These are phyloP conservation scores for Plantago elongata DNA, from an alignment of 257 asterid species.

Conservation along the genomic window DNA sequence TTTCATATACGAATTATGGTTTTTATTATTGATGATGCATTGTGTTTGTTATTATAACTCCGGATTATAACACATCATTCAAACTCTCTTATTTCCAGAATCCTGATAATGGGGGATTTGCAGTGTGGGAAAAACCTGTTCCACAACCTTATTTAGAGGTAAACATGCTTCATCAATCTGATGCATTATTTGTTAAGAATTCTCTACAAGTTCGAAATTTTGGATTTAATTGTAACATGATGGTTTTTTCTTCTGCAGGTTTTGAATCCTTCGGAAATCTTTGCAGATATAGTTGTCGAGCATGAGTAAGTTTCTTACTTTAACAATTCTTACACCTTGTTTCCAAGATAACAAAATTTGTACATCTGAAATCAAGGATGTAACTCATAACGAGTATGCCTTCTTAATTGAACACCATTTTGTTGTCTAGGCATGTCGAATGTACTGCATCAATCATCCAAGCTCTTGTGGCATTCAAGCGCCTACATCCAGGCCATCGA, in stretches of 20 bases:
- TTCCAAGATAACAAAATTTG: neutral
- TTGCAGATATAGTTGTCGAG: conserved; percentile 74
- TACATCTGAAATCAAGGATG: neutral
- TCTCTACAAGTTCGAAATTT: no score
- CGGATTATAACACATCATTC: no score
- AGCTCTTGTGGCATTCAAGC: conserved; percentile 50
- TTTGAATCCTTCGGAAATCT: conserved; percentile 73
- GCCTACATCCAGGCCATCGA: conserved; percentile 59
- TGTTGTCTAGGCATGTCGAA: conserved; percentile 52
- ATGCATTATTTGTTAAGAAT: neutral
- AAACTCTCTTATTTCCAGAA: neutral
- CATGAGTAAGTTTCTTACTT: conserved; percentile 46
- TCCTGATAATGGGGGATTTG: neutral
- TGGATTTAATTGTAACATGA: neutral
- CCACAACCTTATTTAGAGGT: neutral
- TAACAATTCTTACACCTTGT: neutral
- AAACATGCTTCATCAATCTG: neutral
- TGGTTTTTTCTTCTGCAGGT: conserved; percentile 20
- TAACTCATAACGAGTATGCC: no score
- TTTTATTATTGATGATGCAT: no score
- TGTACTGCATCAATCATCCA: conserved; percentile 46
- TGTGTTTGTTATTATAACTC: no score
- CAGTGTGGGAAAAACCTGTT: neutral
- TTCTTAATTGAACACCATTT: neutral
- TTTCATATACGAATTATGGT: no score